Evolutionary conservation across 1,139 yeast genomes (phyloP), one percentile per base, ranked within the genome.

Genomic region (Yamadazyma trypodendri): DNA sequence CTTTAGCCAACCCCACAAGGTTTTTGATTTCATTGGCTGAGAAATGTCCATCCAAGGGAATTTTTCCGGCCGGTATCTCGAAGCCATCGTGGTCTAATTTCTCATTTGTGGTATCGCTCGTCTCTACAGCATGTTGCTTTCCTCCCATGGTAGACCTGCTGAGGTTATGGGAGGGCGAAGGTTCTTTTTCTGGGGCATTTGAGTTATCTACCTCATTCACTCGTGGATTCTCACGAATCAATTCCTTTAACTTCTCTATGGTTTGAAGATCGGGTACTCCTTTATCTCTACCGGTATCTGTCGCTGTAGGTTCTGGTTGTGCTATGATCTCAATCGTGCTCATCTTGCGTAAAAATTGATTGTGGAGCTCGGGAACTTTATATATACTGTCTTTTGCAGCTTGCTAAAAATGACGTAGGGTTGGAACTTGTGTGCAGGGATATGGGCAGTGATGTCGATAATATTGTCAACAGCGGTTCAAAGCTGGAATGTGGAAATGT

Each of bases 31-130:
- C 73, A 4, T 46, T 46, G 5, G 72, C 58, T 4, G 72, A 61
- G 42, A 68, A 68, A 45, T 68, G 69, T 8, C 72, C 69, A 40
- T 68, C 73, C 23, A 68, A 37, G 0, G 73, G 73, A 8, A 68
- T 61, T 42, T 63, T 68, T 1, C 71, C 72, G 25, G 48, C 47
- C 2, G 73, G 73, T 11, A 67, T 52, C 36, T 53, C 61, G 39
- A 66, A 62, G 12, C 73, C 73, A 36, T 67, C 72, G 6, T 52
- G 43, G 43, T 67, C 72, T 4, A 37, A 18, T 18, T 28, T 33
- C 8, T 37, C 42, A 7, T 37, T 27, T n/a, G 38, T 28, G 8
- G 28, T 29, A 13, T 37, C 28, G 2, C 38, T 12, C 28, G 12
- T 5, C 12, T 24, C 15, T 7, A 31, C 28, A 27, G 28, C 23